Base-by-base conservation (phyloP, 2,329 filamentous ascomycete genomes). In the Exophiala sp. region DNA sequence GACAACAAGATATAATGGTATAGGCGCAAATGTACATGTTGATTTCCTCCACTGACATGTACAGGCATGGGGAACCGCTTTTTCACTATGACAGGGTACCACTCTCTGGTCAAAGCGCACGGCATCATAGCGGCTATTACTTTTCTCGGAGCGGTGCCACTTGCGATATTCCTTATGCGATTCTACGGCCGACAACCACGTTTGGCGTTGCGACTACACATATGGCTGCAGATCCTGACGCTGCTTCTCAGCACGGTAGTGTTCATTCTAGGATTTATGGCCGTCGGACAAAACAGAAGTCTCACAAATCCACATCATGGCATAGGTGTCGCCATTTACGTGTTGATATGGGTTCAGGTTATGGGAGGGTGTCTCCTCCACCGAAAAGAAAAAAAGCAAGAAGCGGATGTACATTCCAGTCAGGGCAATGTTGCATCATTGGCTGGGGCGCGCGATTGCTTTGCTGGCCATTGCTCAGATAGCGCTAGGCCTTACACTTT, bases 381-480 rank as follows among this genome's bases (percentile, higher is more conserved):
- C 59, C 68, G 70, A 38, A 67, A 70, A 37, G 71, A 79, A n/a
- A 60, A 75, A 74, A 59, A 73, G 69, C 54, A 76, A 75, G 60
- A 73, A 72, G 29, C 69, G 73, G 52, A 70, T 69, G 46, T 75
- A 77, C 60, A 70, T 80, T 34, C 79, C 80, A 8, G 63, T 82
- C 38, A 81, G 75, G 58, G 65, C 80, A 29, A 77, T 81, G 69
- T 75, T 97, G 35, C 93, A 98, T 70, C 86, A 90, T 64, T 96
- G 93, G 88, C 70, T 86, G 14, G 93, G 93, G 14, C 77, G 90
- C 50, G 72, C 79, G 0, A 81, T 91, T 60, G 85, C 86, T 2
- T 69, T 97, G 14, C 73, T 98, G 2, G 93, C 88, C 0, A 82
- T 97, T 58, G 78, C 83, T 2, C 93, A 98, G 65, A 81, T 98